A percentile compares a stretch with the other conserved stretches of the same genome.
phyloP scores from a whole-genome alignment of 352 stramenopile genomes.

The Globisporangium nagaii region DNA sequence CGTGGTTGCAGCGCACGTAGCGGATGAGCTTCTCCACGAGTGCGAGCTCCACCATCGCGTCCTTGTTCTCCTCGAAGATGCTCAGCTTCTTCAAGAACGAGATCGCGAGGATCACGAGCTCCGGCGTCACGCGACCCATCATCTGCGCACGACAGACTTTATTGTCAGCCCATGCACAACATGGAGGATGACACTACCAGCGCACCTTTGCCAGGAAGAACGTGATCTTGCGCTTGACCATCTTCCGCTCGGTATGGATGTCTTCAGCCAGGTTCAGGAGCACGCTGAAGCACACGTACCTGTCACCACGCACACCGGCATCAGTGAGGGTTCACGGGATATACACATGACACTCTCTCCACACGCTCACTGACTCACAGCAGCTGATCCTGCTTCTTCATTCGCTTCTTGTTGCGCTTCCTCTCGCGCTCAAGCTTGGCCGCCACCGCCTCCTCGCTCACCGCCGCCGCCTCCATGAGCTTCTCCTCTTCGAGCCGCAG shows the following conservation, averaged over 20 bases:
- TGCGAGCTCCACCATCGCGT: conserved; percentile 82
- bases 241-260: conserved; percentile 92
- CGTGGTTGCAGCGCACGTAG: conserved; percentile 78
- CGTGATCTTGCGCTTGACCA: conserved; percentile 92
- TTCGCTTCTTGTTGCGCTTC: conserved; percentile 83
- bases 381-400: conserved; percentile 92
- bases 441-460: conserved; percentile 26
- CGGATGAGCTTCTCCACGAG: conserved; percentile 75
- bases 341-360: too few relatives aligned
- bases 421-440: conserved; percentile 75
- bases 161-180: too few relatives aligned
- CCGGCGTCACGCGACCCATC: conserved; percentile 81
- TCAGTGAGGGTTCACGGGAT: too few relatives aligned
- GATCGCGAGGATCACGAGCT: conserved; percentile 88
- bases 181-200: neutral
- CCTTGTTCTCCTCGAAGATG: conserved; percentile 95
- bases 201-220: conserved; percentile 69
- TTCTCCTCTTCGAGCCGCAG: conserved; percentile 71
- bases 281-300: conserved; percentile 89
- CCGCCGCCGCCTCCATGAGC: conserved; percentile 25
- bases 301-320: too few relatives aligned
- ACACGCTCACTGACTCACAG: conserved; percentile 44
- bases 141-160: conserved; percentile 28
- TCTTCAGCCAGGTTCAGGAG: conserved; percentile 94
- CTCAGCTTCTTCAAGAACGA: conserved; percentile 93